phyloP scores from a whole-genome alignment of 192 early-diverging fungal species.

The Entomortierella lignicola region DNA sequence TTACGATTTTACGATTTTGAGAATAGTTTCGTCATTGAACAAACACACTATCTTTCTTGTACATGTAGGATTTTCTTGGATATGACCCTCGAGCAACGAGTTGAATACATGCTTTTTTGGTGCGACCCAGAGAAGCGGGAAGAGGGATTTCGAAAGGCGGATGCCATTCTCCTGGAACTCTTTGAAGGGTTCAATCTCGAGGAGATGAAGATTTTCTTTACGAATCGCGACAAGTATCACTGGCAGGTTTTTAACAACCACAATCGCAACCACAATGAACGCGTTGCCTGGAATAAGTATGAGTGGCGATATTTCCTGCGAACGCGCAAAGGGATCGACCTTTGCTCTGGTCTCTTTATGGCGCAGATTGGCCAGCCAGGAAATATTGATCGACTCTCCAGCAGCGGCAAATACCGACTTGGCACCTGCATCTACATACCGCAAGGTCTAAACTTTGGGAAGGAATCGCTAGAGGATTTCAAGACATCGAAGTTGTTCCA shows the following conservation, averaged over 20 bases:
- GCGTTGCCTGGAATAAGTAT: constrained; percentile 8
- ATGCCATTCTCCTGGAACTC: constrained; percentile 19
- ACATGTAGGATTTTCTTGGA: too few relatives aligned
- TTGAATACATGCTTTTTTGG: constrained; percentile 32
- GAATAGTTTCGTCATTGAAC: too few relatives aligned
- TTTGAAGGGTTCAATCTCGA: constrained; percentile 5
- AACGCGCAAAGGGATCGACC: constrained; percentile 21
- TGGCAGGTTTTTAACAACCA: not conserved
- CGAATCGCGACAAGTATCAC: not conserved
- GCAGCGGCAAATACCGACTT: constrained; percentile 19
- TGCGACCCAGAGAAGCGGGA: constrained; percentile 20
- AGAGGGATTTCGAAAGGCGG: constrained; percentile 14
- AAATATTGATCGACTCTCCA: constrained; percentile 26
- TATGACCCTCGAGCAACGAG: too few relatives aligned
- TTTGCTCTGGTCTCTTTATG: constrained; percentile 17
- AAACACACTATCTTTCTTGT: too few relatives aligned
- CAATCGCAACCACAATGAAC: not conserved
- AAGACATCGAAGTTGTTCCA: constrained; percentile 26
- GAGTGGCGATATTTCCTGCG: constrained; percentile 9
- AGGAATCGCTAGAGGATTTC: constrained; percentile 10
- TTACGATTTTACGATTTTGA: too few relatives aligned
- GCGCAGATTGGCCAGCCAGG: constrained; percentile 7
- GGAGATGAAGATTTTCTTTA: constrained; percentile 2
- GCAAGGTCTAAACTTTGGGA: constrained; percentile 23
- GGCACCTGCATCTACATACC: constrained; percentile 30